phyloP scores from a whole-genome alignment of 345 rosid genomes.

The Moringa oleifera region DNA sequence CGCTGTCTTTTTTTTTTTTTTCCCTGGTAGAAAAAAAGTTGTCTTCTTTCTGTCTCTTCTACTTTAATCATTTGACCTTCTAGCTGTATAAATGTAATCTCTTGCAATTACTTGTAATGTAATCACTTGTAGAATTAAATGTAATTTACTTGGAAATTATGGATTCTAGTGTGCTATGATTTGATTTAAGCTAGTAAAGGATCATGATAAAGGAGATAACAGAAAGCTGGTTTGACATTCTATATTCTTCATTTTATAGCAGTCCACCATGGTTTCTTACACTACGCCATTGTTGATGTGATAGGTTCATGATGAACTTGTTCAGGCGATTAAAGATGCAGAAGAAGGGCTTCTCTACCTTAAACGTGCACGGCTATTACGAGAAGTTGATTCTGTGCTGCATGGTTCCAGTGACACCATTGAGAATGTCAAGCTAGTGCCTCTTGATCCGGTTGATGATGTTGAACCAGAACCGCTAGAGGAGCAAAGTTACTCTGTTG shows the following conservation, averaged over 20 bases:
- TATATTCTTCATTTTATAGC: no score
- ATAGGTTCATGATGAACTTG: constrained; percentile 76
- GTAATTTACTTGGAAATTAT: no score
- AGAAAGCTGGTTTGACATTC: not conserved
- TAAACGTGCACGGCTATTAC: constrained; percentile 66
- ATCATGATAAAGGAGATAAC: no score
- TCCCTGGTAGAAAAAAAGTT: no score
- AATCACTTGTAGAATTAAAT: no score
- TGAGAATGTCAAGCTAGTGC: constrained; percentile 46
- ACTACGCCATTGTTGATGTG: constrained; percentile 1
- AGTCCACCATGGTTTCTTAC: not conserved
- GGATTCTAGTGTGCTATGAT: not conserved
- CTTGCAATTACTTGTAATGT: no score
- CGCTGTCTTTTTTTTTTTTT: no score
- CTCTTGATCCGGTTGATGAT: constrained; percentile 34
- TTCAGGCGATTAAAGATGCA: constrained; percentile 55
- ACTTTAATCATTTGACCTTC: not conserved
- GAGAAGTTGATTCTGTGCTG: constrained; percentile 52
- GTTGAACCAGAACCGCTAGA: constrained; percentile 46
- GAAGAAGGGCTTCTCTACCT: constrained; percentile 79
- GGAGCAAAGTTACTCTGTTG: constrained; percentile 42
- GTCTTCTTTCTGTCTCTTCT: not conserved
- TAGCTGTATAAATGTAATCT: not conserved
- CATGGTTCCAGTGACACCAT: constrained; percentile 19
- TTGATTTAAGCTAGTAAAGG: not conserved